phyloP scores from a whole-genome alignment of 306 rosid genomes.

The Ormosia semicastrata region DNA sequence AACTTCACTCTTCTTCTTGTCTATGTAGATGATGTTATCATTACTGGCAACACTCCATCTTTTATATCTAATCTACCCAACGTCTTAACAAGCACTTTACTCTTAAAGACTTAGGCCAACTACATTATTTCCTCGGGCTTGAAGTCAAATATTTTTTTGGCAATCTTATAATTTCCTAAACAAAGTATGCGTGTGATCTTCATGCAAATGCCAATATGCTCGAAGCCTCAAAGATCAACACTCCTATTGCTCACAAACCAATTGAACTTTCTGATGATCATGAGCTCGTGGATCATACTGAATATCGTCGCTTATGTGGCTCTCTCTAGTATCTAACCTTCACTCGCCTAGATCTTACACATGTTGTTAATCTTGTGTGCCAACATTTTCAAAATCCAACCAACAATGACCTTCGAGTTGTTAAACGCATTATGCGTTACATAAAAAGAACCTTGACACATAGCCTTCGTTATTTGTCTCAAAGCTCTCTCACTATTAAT shows the following conservation, averaged over 20 bases:
- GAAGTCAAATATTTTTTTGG: background rate
- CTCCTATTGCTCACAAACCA: no score
- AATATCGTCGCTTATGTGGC: no score
- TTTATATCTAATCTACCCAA: background rate
- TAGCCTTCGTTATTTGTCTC: background rate
- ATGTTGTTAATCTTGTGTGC: no score
- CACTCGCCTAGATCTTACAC: no score
- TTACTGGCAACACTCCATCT: background rate
- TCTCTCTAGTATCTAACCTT: no score
- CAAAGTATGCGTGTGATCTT: background rate
- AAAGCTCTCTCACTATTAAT: background rate
- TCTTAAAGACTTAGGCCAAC: no score
- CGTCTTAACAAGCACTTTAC: background rate
- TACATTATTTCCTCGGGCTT: background rate
- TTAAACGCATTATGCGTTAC: background rate
- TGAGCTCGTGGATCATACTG: no score
- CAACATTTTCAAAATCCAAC: background rate
- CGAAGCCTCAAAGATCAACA: background rate
- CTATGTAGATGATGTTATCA: background rate
- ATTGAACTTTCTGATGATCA: no score
- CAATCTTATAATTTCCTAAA: background rate
- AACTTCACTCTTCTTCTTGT: no score
- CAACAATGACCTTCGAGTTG: background rate
- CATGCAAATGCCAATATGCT: background rate
- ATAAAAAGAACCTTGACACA: background rate